Evolutionary conservation across 257 asterid genomes (phyloP), one percentile per base, ranked within the genome.

Genomic region (Penstemon barbatus): DNA sequence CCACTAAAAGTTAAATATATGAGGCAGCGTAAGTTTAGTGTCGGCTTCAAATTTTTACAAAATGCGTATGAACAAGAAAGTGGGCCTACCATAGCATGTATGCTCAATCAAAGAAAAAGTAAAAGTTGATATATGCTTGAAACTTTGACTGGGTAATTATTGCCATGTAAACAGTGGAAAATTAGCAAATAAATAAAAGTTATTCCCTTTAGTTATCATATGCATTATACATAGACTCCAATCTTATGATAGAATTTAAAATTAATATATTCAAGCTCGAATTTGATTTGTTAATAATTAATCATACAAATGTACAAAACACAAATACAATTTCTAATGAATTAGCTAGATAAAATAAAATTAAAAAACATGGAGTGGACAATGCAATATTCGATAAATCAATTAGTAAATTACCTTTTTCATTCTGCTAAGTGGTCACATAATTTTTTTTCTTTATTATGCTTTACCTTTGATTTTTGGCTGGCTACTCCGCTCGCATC

Each of bases 81-180:
- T n/a, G n/a, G n/a, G n/a, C n/a, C n/a, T n/a, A n/a, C n/a, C n/a
- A n/a, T n/a, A n/a, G n/a, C n/a, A n/a, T n/a, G n/a, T n/a, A n/a
- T 72, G 68, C 69, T 61, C 78, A 58, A 25, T 25, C 33, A 66
- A 71, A 37, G 12, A 49, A 63, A 77, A 73, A 78, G 79, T 71
- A 65, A 78, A 78, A 78, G 79, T 56, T 39, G 43, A 42, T 39
- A 37, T 40, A 18, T 41, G 54, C 19, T 0, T 4, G 57, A 39
- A 69, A 4, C 60, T 70, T 73, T 78, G 76, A 78, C 76, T 66
- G 71, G 38, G 13, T 36, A 77, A 62, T 55, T 49, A 10, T 49
- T 49, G n/a, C 54, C 12, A 10, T 7, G 9, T 13, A 8, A 46
- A 46, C 10, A 3, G 10, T 7, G 52, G 52, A 3, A 46, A n/a